phyloP scores from a whole-genome alignment of 164 flowering plant genomes.

The Nymphaea colorata region DNA sequence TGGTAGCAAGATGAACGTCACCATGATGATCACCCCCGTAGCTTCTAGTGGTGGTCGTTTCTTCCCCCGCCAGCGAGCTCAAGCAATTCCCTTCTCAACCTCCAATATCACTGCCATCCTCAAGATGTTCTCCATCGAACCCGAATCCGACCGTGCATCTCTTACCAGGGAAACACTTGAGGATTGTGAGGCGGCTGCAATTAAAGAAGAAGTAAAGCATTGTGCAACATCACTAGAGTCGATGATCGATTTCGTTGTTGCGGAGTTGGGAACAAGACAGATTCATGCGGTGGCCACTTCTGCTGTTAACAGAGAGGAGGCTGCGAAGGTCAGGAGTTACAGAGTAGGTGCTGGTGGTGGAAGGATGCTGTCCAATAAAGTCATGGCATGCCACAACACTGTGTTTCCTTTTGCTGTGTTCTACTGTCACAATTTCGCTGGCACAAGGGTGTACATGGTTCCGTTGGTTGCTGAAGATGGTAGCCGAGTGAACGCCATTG shows the following conservation, averaged over 20 bases:
- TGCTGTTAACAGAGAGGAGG: not conserved
- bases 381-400: too few relatives aligned
- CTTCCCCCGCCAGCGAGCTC: not conserved
- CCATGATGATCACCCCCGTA: not conserved
- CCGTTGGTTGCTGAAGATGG: too few relatives aligned
- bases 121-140: not conserved
- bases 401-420: too few relatives aligned
- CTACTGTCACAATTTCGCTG: too few relatives aligned
- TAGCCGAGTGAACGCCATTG: too few relatives aligned
- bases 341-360: too few relatives aligned
- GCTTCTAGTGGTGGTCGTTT: not conserved
- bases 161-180: not conserved
- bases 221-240: not conserved
- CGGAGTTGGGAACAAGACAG: not conserved
- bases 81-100: not conserved
- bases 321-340: too few relatives aligned
- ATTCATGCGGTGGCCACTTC: not conserved
- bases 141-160: not conserved
- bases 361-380: too few relatives aligned
- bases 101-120: not conserved
- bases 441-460: too few relatives aligned
- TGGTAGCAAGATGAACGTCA: not conserved
- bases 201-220: not conserved
- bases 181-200: not conserved
- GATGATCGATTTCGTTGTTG: not conserved